phyloP scores from a whole-genome alignment of 1,284 basidiomycete species.

The Irpex rosettiformis region DNA sequence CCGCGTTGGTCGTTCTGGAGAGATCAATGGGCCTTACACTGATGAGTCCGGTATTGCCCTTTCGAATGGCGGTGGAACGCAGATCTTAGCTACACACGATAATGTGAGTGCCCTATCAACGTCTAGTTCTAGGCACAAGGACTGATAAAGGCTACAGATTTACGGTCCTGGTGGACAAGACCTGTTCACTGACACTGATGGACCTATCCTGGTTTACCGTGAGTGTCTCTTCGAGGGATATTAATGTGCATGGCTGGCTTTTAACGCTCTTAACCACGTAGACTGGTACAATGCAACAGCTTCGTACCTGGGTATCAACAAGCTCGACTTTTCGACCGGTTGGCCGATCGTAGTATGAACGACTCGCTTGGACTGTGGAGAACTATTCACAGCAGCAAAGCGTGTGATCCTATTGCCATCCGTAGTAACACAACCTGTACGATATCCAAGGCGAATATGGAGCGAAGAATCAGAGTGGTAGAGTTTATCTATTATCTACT shows the following conservation, averaged over 20 bases:
- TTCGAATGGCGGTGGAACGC: background rate
- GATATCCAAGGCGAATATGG: too few species aligned
- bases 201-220: background rate
- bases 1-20: conserved; percentile 47
- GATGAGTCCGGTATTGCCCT: conserved; percentile 45
- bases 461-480: background rate
- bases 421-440: too few species aligned
- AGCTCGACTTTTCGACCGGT: background rate
- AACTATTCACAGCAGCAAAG: too few species aligned
- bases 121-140: background rate
- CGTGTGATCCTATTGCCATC: too few species aligned
- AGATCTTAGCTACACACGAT: background rate
- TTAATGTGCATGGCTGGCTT: too few species aligned
- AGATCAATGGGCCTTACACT: conserved; percentile 42
- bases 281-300: background rate
- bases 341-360: background rate
- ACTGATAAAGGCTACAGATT: background rate
- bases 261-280: too few species aligned
- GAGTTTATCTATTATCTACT: conserved; percentile 14
- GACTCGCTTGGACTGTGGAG: too few species aligned
- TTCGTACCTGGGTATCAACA: background rate
- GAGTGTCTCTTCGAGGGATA: background rate
- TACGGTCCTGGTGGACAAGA: background rate
- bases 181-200: background rate
- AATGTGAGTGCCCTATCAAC: background rate